Evolutionary conservation across 2,329 filamentous ascomycete species (phyloP), one percentile per base, ranked within the genome.

Genomic region (Claviceps pazoutovae): DNA sequence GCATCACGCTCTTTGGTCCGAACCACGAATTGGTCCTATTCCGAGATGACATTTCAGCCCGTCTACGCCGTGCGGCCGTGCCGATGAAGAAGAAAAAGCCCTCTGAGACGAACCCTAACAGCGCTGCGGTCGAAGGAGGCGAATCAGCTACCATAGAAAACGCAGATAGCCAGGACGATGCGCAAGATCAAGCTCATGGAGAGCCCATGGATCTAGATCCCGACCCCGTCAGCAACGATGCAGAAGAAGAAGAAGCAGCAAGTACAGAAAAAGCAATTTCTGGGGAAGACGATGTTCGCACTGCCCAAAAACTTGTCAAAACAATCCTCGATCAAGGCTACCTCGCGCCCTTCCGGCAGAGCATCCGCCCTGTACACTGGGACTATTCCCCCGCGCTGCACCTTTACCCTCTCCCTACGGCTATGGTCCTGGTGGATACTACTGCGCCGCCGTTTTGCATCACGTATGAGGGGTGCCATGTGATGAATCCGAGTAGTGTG

Each of bases 381-480:
- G 91, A 96, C 66, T 88, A 86, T 65, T 82, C 83, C 0, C 75
- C 79, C 5, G 72, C 85, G 2, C 67, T 97, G 56, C 84, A 88
- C 51, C 70, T 98, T 21, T 97, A 96, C 65, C 93, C 91, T 8
- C 69, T 97, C 30, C 93, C 93, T 2, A 91, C 87, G 19, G 82
- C 86, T 1, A 72, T 97, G 61, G 79, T 94, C 16, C 69, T 98
- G 4, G 83, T 88, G 2, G 93, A 98, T 68, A 74, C 84, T 0
- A 87, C 90, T 43, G 83, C 84, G 9, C 83, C 86, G 14, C 77
- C 88, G 0, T 98, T 95, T 62, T 85, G 84, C 51, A 73, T 96
- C 57, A 95, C 87, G 14, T 97, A 97, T 62, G 91, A 95, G 67
- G 91, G 90, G 0, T 97, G 93, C 62, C 87, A 93, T 69, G 90